A percentile compares a stretch with the other conserved stretches of the same genome.
phyloP scores from a whole-genome alignment of 2,329 filamentous ascomycete genomes.

The Tolypocladium capitatum region DNA sequence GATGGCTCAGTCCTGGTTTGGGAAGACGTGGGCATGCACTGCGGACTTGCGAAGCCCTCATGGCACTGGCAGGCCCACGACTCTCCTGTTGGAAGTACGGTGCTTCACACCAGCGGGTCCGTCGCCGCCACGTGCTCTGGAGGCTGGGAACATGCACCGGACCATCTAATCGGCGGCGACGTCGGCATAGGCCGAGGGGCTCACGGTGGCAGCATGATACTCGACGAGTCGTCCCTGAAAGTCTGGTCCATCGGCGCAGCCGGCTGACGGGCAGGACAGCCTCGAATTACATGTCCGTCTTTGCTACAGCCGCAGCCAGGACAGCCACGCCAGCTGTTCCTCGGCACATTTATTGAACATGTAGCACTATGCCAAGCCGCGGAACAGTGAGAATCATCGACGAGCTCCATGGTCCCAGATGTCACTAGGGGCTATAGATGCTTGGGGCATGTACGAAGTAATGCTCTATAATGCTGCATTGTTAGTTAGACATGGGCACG shows the following conservation, averaged over 20 bases:
- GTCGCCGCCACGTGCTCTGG: slow-evolving; percentile 45
- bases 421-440: too few relatives aligned
- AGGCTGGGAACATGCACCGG: slow-evolving; percentile 28
- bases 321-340: too few relatives aligned
- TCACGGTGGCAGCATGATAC: neutral
- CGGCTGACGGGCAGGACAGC: neutral
- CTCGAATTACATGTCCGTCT: too few relatives aligned
- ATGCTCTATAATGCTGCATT: too few relatives aligned
- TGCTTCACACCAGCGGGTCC: slow-evolving; percentile 39
- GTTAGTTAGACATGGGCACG: too few relatives aligned
- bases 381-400: too few relatives aligned
- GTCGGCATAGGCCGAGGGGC: neutral
- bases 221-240: slow-evolving; percentile 11
- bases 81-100: slow-evolving; percentile 34
- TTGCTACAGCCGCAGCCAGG: too few relatives aligned
- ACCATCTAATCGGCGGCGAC: neutral
- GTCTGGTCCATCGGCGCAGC: slow-evolving; percentile 8
- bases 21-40: slow-evolving; percentile 37
- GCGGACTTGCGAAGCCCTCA: slow-evolving; percentile 28
- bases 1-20: slow-evolving; percentile 44
- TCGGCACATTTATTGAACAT: neutral
- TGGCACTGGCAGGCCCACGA: slow-evolving; percentile 38
- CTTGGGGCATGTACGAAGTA: too few relatives aligned
- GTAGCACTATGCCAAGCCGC: too few relatives aligned
- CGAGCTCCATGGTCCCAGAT: too few relatives aligned